Evolutionary conservation across 768 basidiomycete species (phyloP), one percentile per base, ranked within the genome.

Genomic region (Hebeloma cylindrosporum): DNA sequence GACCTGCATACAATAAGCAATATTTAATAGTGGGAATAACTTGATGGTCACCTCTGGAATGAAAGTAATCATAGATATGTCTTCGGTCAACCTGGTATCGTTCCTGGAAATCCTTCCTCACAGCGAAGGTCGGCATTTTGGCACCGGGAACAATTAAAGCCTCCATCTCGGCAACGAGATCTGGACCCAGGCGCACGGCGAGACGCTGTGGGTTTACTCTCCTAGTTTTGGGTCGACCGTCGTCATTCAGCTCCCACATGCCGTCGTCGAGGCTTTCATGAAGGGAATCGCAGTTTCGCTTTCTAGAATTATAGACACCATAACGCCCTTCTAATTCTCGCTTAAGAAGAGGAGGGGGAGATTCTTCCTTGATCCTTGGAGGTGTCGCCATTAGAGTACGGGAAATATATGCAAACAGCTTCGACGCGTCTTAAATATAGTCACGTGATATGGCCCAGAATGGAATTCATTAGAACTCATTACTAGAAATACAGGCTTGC

Each of bases 401-500:
- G 49, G 17, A 29, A 38, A 32, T 20, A 28, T 27, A 42, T 26
- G n/a, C 14, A 45, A 21, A 27, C 32, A 31, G 8, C 33, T 25
- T 13, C 26, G 46, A 49, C 53, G 49, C 53, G 53, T 48, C 40
- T 22, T 13, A 30, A 25, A 31, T 40, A 39, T 10, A 7, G 23
- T 31, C 53, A 58, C 54, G 52, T 54, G 56, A 33, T 28, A 7
- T 37, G 26, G n/a, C 25, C 13, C 37, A 25, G 22, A 27, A 25
- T 26, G 21, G 9, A 40, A 23, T 26, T 40, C 21, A 6, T 13
- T 7, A 23, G 25, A 16, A 27, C 26, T 3, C 4, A 11, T 18
- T 37, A 11, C 47, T 79, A 91, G 67, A 91, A 90, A 70, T 91
- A 91, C 74, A 91, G 60, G 64, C 88, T 90, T 11, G 88, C 88